Evolutionary conservation across 116 monocot species (phyloP).

Genomic region (Papilionanthe hybrid): DNA sequence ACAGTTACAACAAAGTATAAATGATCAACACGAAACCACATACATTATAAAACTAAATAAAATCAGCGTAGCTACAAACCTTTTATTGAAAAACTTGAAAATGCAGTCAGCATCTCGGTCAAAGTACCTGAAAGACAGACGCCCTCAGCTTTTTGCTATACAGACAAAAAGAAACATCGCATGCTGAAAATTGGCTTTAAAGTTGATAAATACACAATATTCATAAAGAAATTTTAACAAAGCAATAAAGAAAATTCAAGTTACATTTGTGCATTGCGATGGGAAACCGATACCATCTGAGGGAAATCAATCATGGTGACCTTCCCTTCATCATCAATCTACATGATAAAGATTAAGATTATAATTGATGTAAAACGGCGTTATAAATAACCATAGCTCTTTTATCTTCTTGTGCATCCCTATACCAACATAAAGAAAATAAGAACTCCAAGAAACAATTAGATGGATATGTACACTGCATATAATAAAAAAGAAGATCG

Average conservation of each 20-base stretch:
- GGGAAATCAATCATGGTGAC: conserved; percentile 98
- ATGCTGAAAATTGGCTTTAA: neutral
- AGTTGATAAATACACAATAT: neutral
- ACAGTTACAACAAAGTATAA: neutral
- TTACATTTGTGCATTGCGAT: conserved; percentile 93
- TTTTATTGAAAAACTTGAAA: conserved; percentile 91
- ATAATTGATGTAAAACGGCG: neutral
- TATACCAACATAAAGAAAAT: neutral
- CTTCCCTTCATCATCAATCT: conserved; percentile 92
- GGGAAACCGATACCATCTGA: conserved; percentile 98
- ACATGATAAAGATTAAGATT: neutral
- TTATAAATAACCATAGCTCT: neutral
- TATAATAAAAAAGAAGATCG: neutral
- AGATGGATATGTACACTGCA: neutral
- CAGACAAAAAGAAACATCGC: neutral
- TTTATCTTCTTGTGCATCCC: neutral
- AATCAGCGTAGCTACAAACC: conserved; percentile 35
- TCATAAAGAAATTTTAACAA: neutral
- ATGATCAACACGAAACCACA: neutral
- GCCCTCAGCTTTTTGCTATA: neutral
- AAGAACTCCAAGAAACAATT: neutral
- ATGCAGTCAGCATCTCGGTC: conserved; percentile 94
- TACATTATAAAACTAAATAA: neutral
- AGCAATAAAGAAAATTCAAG: neutral
- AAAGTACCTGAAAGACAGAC: conserved; percentile 76